These are phyloP conservation scores for Beauveria brongniartii DNA, from an alignment of 2,329 filamentous ascomycete species.

Conservation along the genomic window DNA sequence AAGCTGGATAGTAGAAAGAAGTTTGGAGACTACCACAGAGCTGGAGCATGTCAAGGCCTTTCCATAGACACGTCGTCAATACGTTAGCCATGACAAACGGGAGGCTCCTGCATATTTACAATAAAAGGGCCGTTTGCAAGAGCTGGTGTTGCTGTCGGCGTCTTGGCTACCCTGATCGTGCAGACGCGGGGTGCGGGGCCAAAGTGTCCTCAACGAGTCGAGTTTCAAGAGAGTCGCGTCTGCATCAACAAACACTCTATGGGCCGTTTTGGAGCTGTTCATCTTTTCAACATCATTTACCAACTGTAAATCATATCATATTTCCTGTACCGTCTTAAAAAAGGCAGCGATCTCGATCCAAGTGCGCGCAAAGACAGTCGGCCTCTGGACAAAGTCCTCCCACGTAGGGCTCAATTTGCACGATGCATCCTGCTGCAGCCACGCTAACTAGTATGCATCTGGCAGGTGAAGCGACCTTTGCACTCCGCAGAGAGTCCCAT, in stretches of 20 bases:
- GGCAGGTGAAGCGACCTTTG: neutral
- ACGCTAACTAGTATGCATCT: conserved; percentile 9
- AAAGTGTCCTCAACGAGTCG: no score
- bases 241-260: no score
- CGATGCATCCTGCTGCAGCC: conserved; percentile 1
- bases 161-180: neutral
- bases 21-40: no score
- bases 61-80: no score
- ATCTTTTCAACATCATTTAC: neutral
- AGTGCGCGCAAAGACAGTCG: neutral
- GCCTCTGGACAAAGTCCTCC: neutral
- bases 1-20: no score
- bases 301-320: no score
- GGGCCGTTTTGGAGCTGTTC: no score
- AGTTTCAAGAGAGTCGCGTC: no score
- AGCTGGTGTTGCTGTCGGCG: neutral
- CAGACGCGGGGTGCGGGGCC: neutral
- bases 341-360: neutral
- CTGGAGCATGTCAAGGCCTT: no score
- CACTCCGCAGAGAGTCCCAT: neutral
- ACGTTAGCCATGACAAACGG: no score
- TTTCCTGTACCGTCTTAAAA: neutral
- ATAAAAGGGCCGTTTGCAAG: conserved; percentile 1
- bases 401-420: neutral
- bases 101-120: no score